phyloP scores from a whole-genome alignment of 805 yeast genomes.

The Deakozyma indianensis region DNA sequence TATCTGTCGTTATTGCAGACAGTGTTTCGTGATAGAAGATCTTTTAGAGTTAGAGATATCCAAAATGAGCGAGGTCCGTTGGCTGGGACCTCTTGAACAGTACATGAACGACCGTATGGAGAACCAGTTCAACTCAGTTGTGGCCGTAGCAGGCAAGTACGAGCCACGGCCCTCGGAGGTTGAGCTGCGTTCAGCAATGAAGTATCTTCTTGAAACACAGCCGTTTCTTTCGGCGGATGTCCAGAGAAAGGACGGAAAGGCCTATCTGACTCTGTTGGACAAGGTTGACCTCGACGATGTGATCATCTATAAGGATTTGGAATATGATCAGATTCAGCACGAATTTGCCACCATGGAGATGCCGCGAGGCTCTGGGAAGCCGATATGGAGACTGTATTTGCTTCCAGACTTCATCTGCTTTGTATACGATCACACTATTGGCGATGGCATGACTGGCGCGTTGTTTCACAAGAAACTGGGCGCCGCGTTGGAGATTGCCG shows the following conservation, averaged over 20 bases:
- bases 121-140: not conserved
- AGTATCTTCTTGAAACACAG: not conserved
- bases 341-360: not conserved
- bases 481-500: slow-evolving; percentile 1
- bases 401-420: slow-evolving; percentile 4
- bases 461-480: slow-evolving; percentile 8
- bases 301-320: not conserved
- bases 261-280: not conserved
- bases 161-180: not conserved
- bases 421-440: slow-evolving; percentile 12
- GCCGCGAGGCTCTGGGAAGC: not conserved
- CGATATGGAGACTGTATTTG: not conserved
- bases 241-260: not conserved
- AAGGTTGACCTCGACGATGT: not conserved
- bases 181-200: not conserved
- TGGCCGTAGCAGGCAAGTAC: not conserved
- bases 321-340: not conserved
- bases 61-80: not conserved
- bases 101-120: not conserved
- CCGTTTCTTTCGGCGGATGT: not conserved
- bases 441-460: slow-evolving; percentile 14
- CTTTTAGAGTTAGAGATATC: too few relatives aligned
- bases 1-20: too few relatives aligned
- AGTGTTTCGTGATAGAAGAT: too few relatives aligned
- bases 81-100: not conserved